Percentiles rank a stretch among this genome's conserved stretches.
Evolutionary conservation across 106 monocot genomes (phyloP).

Genomic region (Dioscorea alata): DNA sequence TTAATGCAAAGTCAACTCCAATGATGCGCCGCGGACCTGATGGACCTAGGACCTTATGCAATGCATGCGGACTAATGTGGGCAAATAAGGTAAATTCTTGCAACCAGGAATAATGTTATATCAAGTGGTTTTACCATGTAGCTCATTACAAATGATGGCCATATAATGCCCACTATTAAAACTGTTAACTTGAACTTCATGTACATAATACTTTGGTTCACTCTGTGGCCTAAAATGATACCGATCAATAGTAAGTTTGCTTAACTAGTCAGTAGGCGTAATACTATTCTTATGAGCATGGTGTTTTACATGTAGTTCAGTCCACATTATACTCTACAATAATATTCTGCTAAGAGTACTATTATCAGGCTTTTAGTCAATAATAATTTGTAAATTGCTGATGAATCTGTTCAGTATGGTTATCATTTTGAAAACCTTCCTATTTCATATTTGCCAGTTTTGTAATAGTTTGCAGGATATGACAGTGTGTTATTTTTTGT

Average conservation of each 20-base stretch:
- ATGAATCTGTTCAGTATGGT: too few relatives aligned
- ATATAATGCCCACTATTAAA: neutral
- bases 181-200: neutral
- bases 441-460: too few relatives aligned
- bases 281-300: neutral
- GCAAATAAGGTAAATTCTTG: conserved; percentile 58
- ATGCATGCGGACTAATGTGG: conserved; percentile 82
- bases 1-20: conserved; percentile 42
- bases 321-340: too few relatives aligned
- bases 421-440: too few relatives aligned
- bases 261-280: neutral
- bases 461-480: too few relatives aligned
- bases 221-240: neutral
- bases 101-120: neutral
- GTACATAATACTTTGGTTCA: neutral
- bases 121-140: neutral
- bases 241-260: neutral
- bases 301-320: too few relatives aligned
- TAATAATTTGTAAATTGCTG: too few relatives aligned
- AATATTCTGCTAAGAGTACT: too few relatives aligned
- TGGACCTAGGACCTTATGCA: conserved; percentile 71
- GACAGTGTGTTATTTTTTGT: too few relatives aligned
- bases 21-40: conserved; percentile 80
- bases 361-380: too few relatives aligned
- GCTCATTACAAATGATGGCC: neutral